Conservation (phyloP, 1,284 basidiomycete genomes). For the Thelephora terrestris region DNA sequence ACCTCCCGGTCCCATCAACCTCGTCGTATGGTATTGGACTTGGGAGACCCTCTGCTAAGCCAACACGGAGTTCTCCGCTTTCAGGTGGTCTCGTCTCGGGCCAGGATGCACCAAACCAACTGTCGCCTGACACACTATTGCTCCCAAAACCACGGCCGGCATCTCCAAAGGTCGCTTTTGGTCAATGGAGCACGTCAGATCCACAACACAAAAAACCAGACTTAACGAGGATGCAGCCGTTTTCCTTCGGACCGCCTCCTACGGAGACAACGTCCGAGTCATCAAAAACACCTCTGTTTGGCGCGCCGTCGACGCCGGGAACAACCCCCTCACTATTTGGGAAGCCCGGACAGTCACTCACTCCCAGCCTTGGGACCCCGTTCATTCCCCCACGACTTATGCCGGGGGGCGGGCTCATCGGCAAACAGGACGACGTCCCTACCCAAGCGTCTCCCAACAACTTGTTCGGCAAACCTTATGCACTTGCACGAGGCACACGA, state of each 20-base stretch:
- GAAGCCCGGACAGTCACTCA: background rate
- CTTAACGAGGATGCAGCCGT: background rate
- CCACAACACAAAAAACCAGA: background rate
- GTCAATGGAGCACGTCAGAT: conserved; percentile 7
- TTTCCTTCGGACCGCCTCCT: conserved; percentile 7
- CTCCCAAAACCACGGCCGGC: conserved; percentile 20
- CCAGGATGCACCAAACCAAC: conserved; percentile 7
- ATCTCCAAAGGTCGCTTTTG: conserved; percentile 25
- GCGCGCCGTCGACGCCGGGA: background rate
- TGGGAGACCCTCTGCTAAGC: conserved; percentile 3
- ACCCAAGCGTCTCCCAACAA: too few relatives aligned
- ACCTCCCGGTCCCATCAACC: background rate
- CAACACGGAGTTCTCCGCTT: conserved; percentile 5
- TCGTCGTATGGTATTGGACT: conserved; percentile 2
- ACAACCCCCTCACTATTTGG: conserved; percentile 4
- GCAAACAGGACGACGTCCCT: too few relatives aligned
- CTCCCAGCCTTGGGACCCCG: background rate
- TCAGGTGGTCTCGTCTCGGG: conserved; percentile 6
- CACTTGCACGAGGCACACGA: too few relatives aligned
- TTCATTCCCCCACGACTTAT: background rate
- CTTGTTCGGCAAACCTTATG: too few relatives aligned
- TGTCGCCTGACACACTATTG: conserved; percentile 5
- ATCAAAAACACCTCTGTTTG: conserved; percentile 1
- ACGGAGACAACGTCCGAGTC: conserved; percentile 7
- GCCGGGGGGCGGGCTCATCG: background rate